A percentile compares a stretch with the other conserved stretches of the same genome.
Evolutionary conservation across 352 stramenopile genomes (phyloP).

Genomic region (Phytophthora pluvialis): DNA sequence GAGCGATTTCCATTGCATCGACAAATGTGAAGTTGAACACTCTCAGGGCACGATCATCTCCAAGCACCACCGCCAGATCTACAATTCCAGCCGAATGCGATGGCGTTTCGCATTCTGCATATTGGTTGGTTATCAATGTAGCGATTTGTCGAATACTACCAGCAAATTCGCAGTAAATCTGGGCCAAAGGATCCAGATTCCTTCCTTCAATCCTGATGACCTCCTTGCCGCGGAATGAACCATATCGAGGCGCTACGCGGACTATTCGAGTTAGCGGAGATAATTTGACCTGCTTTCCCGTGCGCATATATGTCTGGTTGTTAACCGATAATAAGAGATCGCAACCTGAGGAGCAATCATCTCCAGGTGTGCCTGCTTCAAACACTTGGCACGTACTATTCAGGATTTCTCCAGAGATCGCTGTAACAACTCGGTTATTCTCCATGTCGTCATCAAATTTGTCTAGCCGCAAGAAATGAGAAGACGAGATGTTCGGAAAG

Average conservation of each 20-base stretch:
- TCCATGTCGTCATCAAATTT: conserved; percentile 10
- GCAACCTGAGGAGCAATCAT: conserved; percentile 32
- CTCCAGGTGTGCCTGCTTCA: not conserved
- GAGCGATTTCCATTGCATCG: conserved; percentile 39
- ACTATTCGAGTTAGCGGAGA: conserved; percentile 17
- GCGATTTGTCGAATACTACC: conserved; percentile 1
- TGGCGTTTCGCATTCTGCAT: conserved; percentile 37
- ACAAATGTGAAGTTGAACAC: conserved; percentile 47
- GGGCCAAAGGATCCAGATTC: conserved; percentile 21
- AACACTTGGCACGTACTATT: conserved; percentile 34
- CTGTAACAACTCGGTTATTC: not conserved
- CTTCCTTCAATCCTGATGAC: conserved; percentile 32
- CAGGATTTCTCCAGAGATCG: conserved; percentile 6
- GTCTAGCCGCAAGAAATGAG: conserved; percentile 28
- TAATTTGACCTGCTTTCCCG: conserved; percentile 32
- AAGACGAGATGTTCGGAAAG: conserved; percentile 12
- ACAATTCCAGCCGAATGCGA: conserved; percentile 30
- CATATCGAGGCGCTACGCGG: conserved; percentile 26
- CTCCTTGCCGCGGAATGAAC: conserved; percentile 39
- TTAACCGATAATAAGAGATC: conserved; percentile 51
- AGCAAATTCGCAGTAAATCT: conserved; percentile 46
- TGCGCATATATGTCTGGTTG: conserved; percentile 40
- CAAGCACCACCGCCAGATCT: conserved; percentile 28
- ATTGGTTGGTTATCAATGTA: conserved; percentile 5
- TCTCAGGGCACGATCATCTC: conserved; percentile 5